A percentile compares a stretch with the other conserved stretches of the same genome.
phyloP scores from a whole-genome alignment of 352 stramenopile species.

The Pythium dissimile region DNA sequence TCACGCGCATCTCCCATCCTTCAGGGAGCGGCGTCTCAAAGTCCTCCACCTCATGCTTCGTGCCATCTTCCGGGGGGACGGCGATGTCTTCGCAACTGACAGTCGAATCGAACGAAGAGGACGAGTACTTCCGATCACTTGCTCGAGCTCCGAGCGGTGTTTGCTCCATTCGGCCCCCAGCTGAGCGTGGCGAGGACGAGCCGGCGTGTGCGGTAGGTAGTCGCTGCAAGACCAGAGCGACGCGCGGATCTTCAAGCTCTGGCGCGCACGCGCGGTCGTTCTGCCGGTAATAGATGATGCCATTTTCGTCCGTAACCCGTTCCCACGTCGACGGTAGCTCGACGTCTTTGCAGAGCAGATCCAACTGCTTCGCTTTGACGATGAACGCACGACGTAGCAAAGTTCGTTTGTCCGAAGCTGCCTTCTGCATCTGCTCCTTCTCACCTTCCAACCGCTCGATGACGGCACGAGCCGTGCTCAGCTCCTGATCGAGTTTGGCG shows the following conservation, averaged over 20 bases:
- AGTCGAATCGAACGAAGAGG: conserved; percentile 39
- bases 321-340: conserved; percentile 39
- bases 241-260: conserved; percentile 57
- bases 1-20: conserved; percentile 83
- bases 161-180: conserved; percentile 24
- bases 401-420: conserved; percentile 33
- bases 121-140: conserved; percentile 27
- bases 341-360: conserved; percentile 48
- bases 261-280: conserved; percentile 31
- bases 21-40: conserved; percentile 68
- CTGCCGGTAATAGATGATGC: conserved; percentile 44
- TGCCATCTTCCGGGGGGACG: conserved; percentile 54
- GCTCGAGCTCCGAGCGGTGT: neutral
- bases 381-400: conserved; percentile 39
- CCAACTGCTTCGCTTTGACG: conserved; percentile 57
- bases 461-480: conserved; percentile 19
- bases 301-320: conserved; percentile 42
- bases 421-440: conserved; percentile 42
- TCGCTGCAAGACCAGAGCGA: conserved; percentile 25
- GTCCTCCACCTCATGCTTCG: conserved; percentile 63
- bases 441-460: conserved; percentile 33
- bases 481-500: conserved; percentile 39
- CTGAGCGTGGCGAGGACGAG: conserved; percentile 24
- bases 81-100: conserved; percentile 33
- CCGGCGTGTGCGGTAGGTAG: neutral